Conservation (phyloP, 768 basidiomycete genomes). For the Lentinula sp. region DNA sequence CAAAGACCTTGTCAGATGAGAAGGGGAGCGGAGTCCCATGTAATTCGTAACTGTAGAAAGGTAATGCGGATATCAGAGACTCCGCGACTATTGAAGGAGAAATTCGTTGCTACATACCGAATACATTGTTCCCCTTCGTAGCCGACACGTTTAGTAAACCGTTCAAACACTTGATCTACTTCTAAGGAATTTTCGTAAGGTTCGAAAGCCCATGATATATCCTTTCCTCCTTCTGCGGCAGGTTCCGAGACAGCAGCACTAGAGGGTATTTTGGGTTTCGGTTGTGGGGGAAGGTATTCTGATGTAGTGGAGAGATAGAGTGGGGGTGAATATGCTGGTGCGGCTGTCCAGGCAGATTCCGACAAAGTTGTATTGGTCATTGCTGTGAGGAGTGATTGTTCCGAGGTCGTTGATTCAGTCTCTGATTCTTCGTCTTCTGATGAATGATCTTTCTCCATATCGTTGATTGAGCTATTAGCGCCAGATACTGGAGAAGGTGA, state of each 20-base stretch:
- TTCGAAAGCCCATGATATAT: slow-evolving; percentile 60
- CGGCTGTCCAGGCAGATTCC: slow-evolving; percentile 61
- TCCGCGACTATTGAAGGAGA: neutral
- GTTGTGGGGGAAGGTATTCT: slow-evolving; percentile 62
- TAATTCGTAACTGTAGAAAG: slow-evolving; percentile 70
- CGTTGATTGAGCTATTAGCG: slow-evolving; percentile 4
- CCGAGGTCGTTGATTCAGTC: slow-evolving; percentile 29
- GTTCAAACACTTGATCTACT: slow-evolving; percentile 81
- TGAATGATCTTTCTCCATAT: slow-evolving; percentile 14
- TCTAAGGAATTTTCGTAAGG: slow-evolving; percentile 76
- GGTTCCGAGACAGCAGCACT: slow-evolving; percentile 38
- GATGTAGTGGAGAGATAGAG: slow-evolving; percentile 69
- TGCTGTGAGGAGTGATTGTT: slow-evolving; percentile 49
- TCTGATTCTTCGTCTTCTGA: slow-evolving; percentile 27
- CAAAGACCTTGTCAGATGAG: slow-evolving; percentile 68
- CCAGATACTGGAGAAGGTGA: slow-evolving; percentile 10
- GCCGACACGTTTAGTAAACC: slow-evolving; percentile 68
- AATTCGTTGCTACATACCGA: slow-evolving; percentile 44
- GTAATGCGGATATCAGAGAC: neutral
- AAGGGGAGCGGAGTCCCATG: slow-evolving; percentile 81
- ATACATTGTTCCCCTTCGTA: slow-evolving; percentile 81
- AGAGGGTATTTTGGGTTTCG: slow-evolving; percentile 40
- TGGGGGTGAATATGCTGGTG: slow-evolving; percentile 54
- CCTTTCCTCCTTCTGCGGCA: slow-evolving; percentile 30
- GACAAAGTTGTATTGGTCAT: slow-evolving; percentile 47